Conservation (phyloP, 2,329 filamentous ascomycete species). For the Fusarium mangiferae region DNA sequence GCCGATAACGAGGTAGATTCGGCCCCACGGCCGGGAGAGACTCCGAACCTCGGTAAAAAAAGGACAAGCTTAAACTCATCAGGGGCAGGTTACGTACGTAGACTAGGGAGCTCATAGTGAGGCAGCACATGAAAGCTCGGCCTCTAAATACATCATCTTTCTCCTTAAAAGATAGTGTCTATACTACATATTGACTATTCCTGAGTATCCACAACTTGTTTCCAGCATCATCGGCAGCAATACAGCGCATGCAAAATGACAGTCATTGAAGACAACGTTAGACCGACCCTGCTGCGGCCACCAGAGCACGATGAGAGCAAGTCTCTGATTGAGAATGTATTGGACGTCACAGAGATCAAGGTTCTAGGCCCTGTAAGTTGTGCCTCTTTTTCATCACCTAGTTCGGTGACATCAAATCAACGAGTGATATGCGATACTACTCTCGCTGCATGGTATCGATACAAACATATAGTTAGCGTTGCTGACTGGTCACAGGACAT, state of each 20-base stretch:
- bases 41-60: conserved; percentile 40
- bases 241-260: conserved; percentile 20
- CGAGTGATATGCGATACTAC: neutral
- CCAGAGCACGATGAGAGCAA: conserved; percentile 77
- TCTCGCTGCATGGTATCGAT: neutral
- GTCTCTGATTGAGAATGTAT: conserved; percentile 86
- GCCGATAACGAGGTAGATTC: conserved; percentile 23
- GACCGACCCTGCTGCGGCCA: conserved; percentile 67
- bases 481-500: conserved; percentile 69
- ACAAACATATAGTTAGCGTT: neutral
- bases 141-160: neutral
- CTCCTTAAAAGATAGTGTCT: neutral
- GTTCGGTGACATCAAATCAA: neutral
- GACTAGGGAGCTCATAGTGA: conserved; percentile 17
- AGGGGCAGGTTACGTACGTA: conserved; percentile 25
- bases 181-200: neutral
- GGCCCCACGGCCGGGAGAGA: conserved; percentile 25
- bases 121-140: conserved; percentile 30
- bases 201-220: neutral
- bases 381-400: neutral
- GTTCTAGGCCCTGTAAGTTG: conserved; percentile 76
- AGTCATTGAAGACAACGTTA: conserved; percentile 40
- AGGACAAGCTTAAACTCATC: conserved; percentile 8
- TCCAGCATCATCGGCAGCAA: neutral
- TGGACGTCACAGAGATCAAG: conserved; percentile 83